Conservation (phyloP, 2,329 filamentous ascomycete genomes). For the Hypoxylon sp. region DNA sequence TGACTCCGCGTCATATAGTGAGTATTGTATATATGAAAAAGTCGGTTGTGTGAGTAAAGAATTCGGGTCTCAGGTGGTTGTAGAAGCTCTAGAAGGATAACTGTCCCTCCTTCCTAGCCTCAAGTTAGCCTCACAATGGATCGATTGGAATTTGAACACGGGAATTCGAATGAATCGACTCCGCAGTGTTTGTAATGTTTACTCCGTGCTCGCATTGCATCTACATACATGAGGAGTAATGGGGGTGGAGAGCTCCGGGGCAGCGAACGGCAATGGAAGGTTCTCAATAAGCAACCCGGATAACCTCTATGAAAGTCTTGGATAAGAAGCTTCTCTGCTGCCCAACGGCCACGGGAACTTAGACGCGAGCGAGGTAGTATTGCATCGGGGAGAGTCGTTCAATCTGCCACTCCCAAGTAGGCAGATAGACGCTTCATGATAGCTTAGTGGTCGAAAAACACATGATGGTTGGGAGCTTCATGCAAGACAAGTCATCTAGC, state of each 20-base stretch:
- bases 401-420: constrained; percentile 35
- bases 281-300: constrained; percentile 27
- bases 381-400: constrained; percentile 47
- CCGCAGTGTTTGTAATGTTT: constrained; percentile 14
- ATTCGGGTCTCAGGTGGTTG: constrained; percentile 1
- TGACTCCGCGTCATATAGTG: constrained; percentile 36
- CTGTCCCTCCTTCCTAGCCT: constrained; percentile 15
- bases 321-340: constrained; percentile 37
- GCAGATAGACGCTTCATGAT: constrained; percentile 46
- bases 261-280: constrained; percentile 28
- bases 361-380: constrained; percentile 48
- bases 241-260: constrained; percentile 34
- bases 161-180: constrained; percentile 28
- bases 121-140: constrained; percentile 38
- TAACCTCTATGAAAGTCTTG: constrained; percentile 14
- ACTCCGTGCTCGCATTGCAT: constrained; percentile 40
- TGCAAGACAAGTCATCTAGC: constrained; percentile 53
- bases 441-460: constrained; percentile 44
- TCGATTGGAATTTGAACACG: constrained; percentile 32
- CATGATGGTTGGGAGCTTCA: constrained; percentile 43
- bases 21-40: constrained; percentile 51
- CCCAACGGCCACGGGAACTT: constrained; percentile 45
- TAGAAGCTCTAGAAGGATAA: constrained; percentile 21
- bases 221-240: constrained; percentile 31
- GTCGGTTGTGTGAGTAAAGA: constrained; percentile 33